Percentiles rank a stretch among this genome's conserved stretches.
These are phyloP conservation scores for Eutrema heterophyllum DNA, from an alignment of 345 rosid species.

Conservation along the genomic window DNA sequence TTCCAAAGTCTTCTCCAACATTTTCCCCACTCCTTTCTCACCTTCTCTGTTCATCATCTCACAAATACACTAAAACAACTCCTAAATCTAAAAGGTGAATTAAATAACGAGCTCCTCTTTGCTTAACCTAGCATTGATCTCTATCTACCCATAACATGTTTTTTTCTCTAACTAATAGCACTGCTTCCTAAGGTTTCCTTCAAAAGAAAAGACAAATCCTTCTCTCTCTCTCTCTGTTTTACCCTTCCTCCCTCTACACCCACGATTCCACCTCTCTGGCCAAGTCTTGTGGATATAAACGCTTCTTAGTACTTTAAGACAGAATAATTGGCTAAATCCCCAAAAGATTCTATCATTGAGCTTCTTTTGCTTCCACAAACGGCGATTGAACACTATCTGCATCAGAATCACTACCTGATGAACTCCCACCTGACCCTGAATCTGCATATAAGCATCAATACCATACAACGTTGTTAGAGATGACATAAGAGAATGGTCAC, in stretches of 20 bases:
- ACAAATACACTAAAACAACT: slow-evolving; percentile 8
- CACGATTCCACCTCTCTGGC: background rate
- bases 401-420: slow-evolving; percentile 29
- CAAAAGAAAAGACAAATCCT: background rate
- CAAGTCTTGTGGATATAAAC: background rate
- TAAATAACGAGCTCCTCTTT: background rate
- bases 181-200: slow-evolving; percentile 13
- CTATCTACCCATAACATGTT: slow-evolving; percentile 8
- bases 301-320: background rate
- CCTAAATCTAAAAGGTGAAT: slow-evolving; percentile 3
- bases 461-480: background rate
- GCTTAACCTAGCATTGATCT: background rate
- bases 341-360: background rate
- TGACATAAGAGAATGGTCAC: background rate
- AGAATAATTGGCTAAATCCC: background rate
- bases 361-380: slow-evolving; percentile 28
- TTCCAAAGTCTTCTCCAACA: background rate
- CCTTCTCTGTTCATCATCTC: slow-evolving; percentile 5
- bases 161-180: background rate
- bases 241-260: slow-evolving; percentile 16
- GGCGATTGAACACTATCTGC: slow-evolving; percentile 31
- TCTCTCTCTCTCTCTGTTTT: background rate
- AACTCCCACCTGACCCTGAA: slow-evolving; percentile 16
- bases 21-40: background rate
- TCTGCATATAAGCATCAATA: background rate